Evolutionary conservation across 2,329 filamentous ascomycete genomes (phyloP), one percentile per base, ranked within the genome.

Genomic region (Stachybotrys echinatus): DNA sequence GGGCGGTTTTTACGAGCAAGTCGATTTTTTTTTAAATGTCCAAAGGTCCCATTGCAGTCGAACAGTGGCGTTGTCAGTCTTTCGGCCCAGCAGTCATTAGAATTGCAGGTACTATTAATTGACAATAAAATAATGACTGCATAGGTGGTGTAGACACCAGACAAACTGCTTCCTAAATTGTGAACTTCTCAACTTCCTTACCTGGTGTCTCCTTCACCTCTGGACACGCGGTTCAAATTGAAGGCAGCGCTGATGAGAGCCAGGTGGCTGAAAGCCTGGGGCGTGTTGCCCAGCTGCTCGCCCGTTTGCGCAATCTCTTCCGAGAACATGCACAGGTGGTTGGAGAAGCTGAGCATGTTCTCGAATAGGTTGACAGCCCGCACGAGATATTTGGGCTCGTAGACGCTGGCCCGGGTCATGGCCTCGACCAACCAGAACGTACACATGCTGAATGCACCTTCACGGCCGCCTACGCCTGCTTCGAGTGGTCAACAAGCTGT

Each of bases 341-440:
- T 92, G 2, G 84, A 82, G 68, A 89, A 91, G 55, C 78, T 78
- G 21, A 91, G 73, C 75, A 90, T 88, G 60, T 89, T 89, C 67
- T 91, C 87, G 58, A 91, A 91, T 40, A 89, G 73, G 56, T 80
- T 85, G 56, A 88, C 75, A 6, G 87, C 81, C 12, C 76, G 72
- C 12, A 72, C 65, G 19, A 85, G 70, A 56, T 88, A 87, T 54
- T 80, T 83, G n/a, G 73, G 72, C 55, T 88, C 82, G 63, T 87
- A 85, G 45, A 75, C 70, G 56, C 78, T 71, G 55, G 86, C 86
- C 27, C 87, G 77, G 23, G 86, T 88, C 68, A 91, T 77, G 21
- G 87, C 86, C 67, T 91, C 88, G 12, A 91, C 85, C 1, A 90
- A 79, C 88, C 88, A 91, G 64, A 91, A 91, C 1, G 87, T 91